These are phyloP conservation scores for Alloteropsis semialata DNA, from an alignment of 176 grass and related monocot species.

Conservation along the genomic window DNA sequence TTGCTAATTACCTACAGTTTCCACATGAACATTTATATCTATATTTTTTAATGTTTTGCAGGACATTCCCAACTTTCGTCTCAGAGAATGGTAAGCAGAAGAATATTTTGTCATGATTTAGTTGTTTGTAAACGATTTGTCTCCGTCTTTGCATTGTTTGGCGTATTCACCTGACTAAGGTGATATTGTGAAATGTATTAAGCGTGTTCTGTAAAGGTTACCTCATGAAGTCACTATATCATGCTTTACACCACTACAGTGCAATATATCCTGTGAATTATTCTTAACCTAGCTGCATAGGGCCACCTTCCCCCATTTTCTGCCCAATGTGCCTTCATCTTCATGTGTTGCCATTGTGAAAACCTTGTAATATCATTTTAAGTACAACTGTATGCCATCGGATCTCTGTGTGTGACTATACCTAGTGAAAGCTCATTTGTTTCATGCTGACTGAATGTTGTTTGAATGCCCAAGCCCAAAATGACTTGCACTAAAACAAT, in stretches of 20 bases:
- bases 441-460: not conserved
- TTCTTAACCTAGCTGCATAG: not conserved
- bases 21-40: not conserved
- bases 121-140: not conserved
- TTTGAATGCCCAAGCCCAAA: not conserved
- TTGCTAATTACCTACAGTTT: slow-evolving; percentile 15
- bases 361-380: not conserved
- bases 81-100: slow-evolving; percentile 61
- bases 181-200: not conserved
- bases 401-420: not conserved
- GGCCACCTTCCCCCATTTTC: not conserved
- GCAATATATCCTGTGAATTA: not conserved
- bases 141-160: not conserved
- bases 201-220: not conserved
- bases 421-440: not conserved
- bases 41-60: slow-evolving; percentile 37
- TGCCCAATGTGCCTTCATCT: not conserved
- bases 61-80: slow-evolving; percentile 38
- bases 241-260: not conserved
- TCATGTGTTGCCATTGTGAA: not conserved
- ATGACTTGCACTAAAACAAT: not conserved
- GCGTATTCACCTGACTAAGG: not conserved
- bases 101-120: not conserved
- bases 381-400: not conserved
- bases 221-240: not conserved